Percentiles rank a stretch among this genome's conserved stretches.
These are phyloP conservation scores for Cadophora gregata DNA, from an alignment of 2,329 filamentous ascomycete genomes.

Conservation along the genomic window DNA sequence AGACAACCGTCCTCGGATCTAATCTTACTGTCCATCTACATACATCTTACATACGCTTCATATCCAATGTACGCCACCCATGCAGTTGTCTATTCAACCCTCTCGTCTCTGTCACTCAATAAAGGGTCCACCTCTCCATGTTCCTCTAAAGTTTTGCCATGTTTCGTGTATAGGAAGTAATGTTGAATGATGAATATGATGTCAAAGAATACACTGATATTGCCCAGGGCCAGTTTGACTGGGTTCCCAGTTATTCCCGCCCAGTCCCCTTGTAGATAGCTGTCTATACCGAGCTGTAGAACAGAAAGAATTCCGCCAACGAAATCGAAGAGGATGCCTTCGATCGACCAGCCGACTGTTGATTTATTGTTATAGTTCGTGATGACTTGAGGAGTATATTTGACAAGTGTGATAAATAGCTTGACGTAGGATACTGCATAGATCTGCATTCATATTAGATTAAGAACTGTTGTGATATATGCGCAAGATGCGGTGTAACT, in stretches of 20 bases:
- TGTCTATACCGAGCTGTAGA: slow-evolving; percentile 82
- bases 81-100: slow-evolving; percentile 27
- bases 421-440: slow-evolving; percentile 86
- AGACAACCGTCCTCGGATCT: background rate
- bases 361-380: slow-evolving; percentile 85
- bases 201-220: slow-evolving; percentile 87
- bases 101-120: slow-evolving; percentile 25
- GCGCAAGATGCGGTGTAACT: slow-evolving; percentile 23
- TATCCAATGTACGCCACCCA: background rate
- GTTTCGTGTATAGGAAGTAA: slow-evolving; percentile 74
- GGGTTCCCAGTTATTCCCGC: slow-evolving; percentile 89
- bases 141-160: slow-evolving; percentile 23
- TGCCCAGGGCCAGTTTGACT: slow-evolving; percentile 85
- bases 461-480: background rate
- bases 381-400: slow-evolving; percentile 88
- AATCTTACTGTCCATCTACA: background rate
- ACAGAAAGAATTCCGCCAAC: slow-evolving; percentile 82
- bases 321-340: slow-evolving; percentile 83
- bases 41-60: background rate
- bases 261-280: slow-evolving; percentile 85
- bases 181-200: slow-evolving; percentile 87
- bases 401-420: slow-evolving; percentile 84
- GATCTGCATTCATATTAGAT: slow-evolving; percentile 41
- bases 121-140: slow-evolving; percentile 36
- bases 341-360: slow-evolving; percentile 87